These are phyloP conservation scores for Lichtheimia corymbifera DNA, from an alignment of 371 early-diverging fungal species.

Conservation along the genomic window DNA sequence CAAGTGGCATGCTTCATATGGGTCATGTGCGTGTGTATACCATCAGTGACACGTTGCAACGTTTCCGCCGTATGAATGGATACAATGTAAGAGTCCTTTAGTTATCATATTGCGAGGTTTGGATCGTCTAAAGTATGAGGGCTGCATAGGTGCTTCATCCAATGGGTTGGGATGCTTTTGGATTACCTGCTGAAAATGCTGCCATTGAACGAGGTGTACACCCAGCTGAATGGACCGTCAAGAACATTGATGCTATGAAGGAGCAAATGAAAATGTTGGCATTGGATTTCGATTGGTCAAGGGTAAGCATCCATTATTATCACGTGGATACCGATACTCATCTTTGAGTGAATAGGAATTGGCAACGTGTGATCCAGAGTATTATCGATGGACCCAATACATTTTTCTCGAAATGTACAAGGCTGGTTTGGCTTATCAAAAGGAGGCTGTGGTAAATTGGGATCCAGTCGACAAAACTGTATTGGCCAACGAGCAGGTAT, in stretches of 20 bases:
- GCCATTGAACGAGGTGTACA: constrained; percentile 87
- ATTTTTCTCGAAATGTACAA: constrained; percentile 80
- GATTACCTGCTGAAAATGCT: constrained; percentile 98
- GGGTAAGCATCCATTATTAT: constrained; percentile 37
- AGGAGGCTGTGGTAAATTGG: constrained; percentile 93
- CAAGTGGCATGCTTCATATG: constrained; percentile 92
- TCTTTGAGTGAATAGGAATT: constrained; percentile 59
- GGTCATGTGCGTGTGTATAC: constrained; percentile 95
- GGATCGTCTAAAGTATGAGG: no score
- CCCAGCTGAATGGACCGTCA: constrained; percentile 83
- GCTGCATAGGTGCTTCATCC: constrained; percentile 75
- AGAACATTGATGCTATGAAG: constrained; percentile 84
- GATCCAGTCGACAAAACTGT: constrained; percentile 96
- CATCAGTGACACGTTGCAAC: constrained; percentile 83
- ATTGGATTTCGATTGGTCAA: constrained; percentile 89
- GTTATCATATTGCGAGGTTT: no score
- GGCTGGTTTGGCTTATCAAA: constrained; percentile 83
- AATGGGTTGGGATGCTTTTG: constrained; percentile 99
- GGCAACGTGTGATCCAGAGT: constrained; percentile 82
- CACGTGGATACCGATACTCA: background rate
- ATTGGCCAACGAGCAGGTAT: constrained; percentile 92
- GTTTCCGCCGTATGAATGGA: constrained; percentile 78
- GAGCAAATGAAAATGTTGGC: constrained; percentile 74
- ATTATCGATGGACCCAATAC: constrained; percentile 92
- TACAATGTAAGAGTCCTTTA: constrained; percentile 46